phyloP scores from a whole-genome alignment of 345 rosid genomes.

The Jatropha curcas region DNA sequence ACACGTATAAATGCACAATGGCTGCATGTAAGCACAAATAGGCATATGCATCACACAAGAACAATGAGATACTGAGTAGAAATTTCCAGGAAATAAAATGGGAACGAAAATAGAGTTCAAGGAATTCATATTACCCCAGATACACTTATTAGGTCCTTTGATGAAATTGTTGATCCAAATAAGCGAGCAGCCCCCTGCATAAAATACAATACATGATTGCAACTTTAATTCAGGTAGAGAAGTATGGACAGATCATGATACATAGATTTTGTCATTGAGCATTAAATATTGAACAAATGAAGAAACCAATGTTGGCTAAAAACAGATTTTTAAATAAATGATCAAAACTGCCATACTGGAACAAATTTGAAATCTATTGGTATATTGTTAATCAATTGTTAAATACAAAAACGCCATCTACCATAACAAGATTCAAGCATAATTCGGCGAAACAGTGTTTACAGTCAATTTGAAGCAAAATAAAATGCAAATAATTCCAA shows the following conservation, averaged over 20 bases:
- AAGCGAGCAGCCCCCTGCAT: slow-evolving; percentile 92
- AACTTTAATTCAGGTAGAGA: slow-evolving; percentile 3
- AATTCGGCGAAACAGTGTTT: neutral
- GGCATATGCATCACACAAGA: neutral
- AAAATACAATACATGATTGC: slow-evolving; percentile 10
- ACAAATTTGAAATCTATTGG: slow-evolving; percentile 2
- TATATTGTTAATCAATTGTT: neutral
- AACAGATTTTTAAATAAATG: neutral
- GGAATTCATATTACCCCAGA: slow-evolving; percentile 64
- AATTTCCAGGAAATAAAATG: slow-evolving; percentile 1
- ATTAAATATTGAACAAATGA: neutral
- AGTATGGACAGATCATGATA: slow-evolving; percentile 1
- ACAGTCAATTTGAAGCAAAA: too few relatives aligned
- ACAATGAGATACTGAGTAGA: neutral
- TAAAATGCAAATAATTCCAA: too few relatives aligned
- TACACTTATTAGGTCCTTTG: slow-evolving; percentile 67
- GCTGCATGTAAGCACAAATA: neutral
- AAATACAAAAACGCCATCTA: too few relatives aligned
- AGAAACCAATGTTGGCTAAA: neutral
- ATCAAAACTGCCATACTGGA: neutral
- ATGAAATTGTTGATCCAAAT: slow-evolving; percentile 85
- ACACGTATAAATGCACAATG: neutral
- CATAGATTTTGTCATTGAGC: neutral
- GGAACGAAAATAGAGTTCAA: neutral
- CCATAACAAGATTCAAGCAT: neutral